Evolutionary conservation across 2,329 filamentous ascomycete species (phyloP), one percentile per base, ranked within the genome.

Genomic region (Xylariales sp.): DNA sequence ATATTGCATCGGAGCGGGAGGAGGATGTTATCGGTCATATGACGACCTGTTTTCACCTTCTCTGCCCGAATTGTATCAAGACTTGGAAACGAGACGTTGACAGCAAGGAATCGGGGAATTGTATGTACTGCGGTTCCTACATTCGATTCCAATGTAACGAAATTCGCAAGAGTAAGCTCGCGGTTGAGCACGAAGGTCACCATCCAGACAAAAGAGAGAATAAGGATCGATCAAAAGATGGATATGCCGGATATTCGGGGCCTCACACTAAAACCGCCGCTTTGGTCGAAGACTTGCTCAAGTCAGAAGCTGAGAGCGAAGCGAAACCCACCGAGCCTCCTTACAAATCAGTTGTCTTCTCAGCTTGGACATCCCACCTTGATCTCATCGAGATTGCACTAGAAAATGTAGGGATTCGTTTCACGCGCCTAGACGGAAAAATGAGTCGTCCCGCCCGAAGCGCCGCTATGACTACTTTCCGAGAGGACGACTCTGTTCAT

Each of bases 301-400:
- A 85, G 58, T 88, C 89, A 59, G 88, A 89, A 65, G 83, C 83
- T 0, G 87, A 90, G 76, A 93, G 89, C 67, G 84, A 86, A 45
- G 82, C 81, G 0, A 83, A 87, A 9, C 87, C 89, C 0, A 81
- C 87, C 10, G 88, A 94, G 75, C 87, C 89, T 0, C 94, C 94
- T 0, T 91, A 93, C 80, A 98, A 97, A 79, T 96, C 93, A 32
- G 94, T 99, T 14, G 90, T 99, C 6, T 98, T 98, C 80, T 97
- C 94, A 0, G 91, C 90, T n/a, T 98, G 96, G 94, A 98, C 96
- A 0, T 91, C 92, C 0, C 94, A 98, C 77, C 88, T 99, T 16
- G 94, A 98, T 78, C 87, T 99, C 23, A 97, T 99, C 72, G 90
- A 96, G 76, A 85, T 93, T 57, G 95, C 94, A 0, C 85, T 98